Evolutionary conservation across 2,329 filamentous ascomycete genomes (phyloP), one percentile per base, ranked within the genome.

Genomic region (Cercospora nicotianae): DNA sequence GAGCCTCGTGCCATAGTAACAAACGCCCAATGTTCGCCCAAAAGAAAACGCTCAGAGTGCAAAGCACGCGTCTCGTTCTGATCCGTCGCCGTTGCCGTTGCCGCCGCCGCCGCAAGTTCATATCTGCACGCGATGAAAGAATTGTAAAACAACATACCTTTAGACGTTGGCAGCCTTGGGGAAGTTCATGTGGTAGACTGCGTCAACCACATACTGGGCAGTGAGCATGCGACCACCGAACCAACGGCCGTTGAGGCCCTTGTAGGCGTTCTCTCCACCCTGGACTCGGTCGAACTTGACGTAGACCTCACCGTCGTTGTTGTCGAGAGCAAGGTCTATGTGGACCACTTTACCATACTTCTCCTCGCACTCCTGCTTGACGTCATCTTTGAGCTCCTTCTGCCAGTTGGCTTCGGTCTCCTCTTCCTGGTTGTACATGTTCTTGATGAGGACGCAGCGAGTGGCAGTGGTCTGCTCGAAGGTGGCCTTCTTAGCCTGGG

Each of bases 291-390:
- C 93, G 83, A 99, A 99, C 81, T 99, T 99, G 80, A 99, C 89
- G 81, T 97, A 99, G 75, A 99, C 94, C 79, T 99, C 95, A 81
- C 95, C 95, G 59, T 93, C 95, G 83, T 96, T 96, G 73, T 91
- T 89, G 84, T 98, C 94, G 81, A 97, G 87, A 75, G 93, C 88
- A 62, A 79, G 68, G 67, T 73, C 77, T 82, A 98, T 96, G 88
- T 99, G 95, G 80, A 98, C 93, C 77, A 99, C 94, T 76, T 94
- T 92, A 77, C 95, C 95, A 85, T 98, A 99, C 85, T 95, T 96
- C 76, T 89, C 87, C 83, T 96, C 92, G 79, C 94, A 97, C 85
- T 99, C 95, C 77, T 88, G 86, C 81, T 91, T 91, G 78, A 99
- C 92, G 78, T 99, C 95, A 79, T 93, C 90, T 83, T 97, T 94